These are phyloP conservation scores for Boletus barrowsii DNA, from an alignment of 768 basidiomycete genomes.

Conservation along the genomic window DNA sequence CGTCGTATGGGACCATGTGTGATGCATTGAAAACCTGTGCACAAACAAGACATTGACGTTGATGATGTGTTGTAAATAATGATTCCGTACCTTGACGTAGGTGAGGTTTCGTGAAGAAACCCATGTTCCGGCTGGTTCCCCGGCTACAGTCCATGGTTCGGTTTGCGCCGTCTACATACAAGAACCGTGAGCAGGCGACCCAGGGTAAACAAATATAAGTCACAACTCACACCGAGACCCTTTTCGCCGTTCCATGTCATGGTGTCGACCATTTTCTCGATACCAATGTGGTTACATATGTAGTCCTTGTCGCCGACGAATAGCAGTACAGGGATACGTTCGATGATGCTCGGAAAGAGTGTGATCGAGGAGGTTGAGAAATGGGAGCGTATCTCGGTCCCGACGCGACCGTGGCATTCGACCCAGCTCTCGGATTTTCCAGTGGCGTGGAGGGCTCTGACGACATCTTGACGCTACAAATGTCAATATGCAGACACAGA, in stretches of 20 bases:
- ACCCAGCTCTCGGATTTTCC: slow-evolving; percentile 78
- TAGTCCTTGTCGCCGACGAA: slow-evolving; percentile 96
- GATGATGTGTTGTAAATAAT: neutral
- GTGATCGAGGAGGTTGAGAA: slow-evolving; percentile 67
- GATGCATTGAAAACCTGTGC: slow-evolving; percentile 84
- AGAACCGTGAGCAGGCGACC: neutral
- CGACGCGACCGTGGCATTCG: slow-evolving; percentile 76
- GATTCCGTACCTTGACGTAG: slow-evolving; percentile 70
- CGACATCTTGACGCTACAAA: slow-evolving; percentile 73
- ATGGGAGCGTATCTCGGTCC: slow-evolving; percentile 53
- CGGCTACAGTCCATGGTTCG: slow-evolving; percentile 73
- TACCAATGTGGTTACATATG: slow-evolving; percentile 93
- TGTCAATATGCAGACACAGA: neutral
- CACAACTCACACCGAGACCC: slow-evolving; percentile 72
- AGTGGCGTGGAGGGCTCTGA: slow-evolving; percentile 76
- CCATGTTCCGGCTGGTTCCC: slow-evolving; percentile 85
- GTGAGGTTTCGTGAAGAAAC: slow-evolving; percentile 85
- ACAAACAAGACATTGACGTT: neutral
- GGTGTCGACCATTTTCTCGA: slow-evolving; percentile 79
- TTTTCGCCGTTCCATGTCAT: slow-evolving; percentile 84
- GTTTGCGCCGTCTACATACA: slow-evolving; percentile 56
- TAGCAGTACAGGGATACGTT: slow-evolving; percentile 79
- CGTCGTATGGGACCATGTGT: slow-evolving; percentile 92
- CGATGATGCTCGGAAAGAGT: slow-evolving; percentile 74
- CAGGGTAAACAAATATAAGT: neutral